Base-by-base conservation (phyloP, 139 green algal genomes). In the Raphidocelis subcapitata region DNA sequence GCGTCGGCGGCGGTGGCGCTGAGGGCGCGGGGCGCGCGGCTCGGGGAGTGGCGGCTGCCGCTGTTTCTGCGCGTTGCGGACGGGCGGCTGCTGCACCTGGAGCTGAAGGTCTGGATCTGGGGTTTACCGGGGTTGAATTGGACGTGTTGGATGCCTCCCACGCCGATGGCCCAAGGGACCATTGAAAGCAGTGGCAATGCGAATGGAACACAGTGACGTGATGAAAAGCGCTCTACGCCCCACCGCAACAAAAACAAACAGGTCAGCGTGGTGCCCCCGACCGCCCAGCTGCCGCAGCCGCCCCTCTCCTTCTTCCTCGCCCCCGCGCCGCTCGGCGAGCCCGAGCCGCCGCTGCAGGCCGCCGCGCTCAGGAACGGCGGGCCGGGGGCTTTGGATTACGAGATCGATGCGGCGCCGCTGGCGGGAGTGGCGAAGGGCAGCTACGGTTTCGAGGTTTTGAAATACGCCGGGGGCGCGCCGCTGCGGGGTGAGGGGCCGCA, bases 71-170 rank as follows among this genome's bases (percentile, higher is more conserved):
- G 72, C 32, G 33, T 92, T 3, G 36, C 62, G 20, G 75, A 92
- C 66, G 86, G 89, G 79, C 90, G 90, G 76, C 78, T 80, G 44
- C 62, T 92, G 57, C 79, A 82, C 31, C 69, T 94, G 64, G 72
- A 92, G 68, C 77, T 92, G 15, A n/a, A n/a, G n/a, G n/a, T n/a
- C n/a, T n/a, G n/a, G n/a, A n/a, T n/a, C n/a, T n/a, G n/a, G n/a
- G n/a, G n/a, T n/a, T n/a, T n/a, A n/a, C n/a, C n/a, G n/a, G n/a
- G n/a, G n/a, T n/a, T n/a, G n/a, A n/a, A n/a, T n/a, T n/a, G n/a
- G n/a, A n/a, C n/a, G n/a, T n/a, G n/a, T n/a, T n/a, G n/a, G n/a
- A n/a, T n/a, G n/a, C n/a, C n/a, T n/a, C n/a, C n/a, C n/a, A n/a
- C n/a, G n/a, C n/a, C n/a, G n/a, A n/a, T n/a, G n/a, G n/a, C n/a